Base-by-base conservation (phyloP, 306 rosid genomes). In the Cyclanthera cordifolia region DNA sequence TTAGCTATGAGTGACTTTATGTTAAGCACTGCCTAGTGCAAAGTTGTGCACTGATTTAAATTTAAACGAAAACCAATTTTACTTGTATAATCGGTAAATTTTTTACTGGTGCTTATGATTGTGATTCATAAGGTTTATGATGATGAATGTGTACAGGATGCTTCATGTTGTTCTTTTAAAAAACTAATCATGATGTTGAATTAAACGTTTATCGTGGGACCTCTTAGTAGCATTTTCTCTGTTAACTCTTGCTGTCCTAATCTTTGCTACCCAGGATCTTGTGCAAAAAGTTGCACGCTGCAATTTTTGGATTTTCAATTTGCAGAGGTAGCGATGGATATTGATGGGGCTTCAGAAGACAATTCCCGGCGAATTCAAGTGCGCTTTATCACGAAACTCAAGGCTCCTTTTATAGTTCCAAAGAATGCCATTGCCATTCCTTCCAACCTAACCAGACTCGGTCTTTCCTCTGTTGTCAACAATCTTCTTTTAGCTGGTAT, bases 401-500 rank as follows among this genome's bases (percentile, higher is more conserved):
- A 52, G 10, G 80, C 75, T 23, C 85, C 90, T 53, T 54, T 63
- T 61, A 83, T 76, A 79, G 85, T 79, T 57, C 86, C 95, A 6
- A 0, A 72, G 7, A 30, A 77, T 7, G 61, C 90, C 81, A 81
- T 92, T 6, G 85, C 95, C 32, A 82, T 90, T 71, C 95, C 97
- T 21, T 73, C 89, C 30, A 81, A 76, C 73, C 82, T 89, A 76
- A 79, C 90, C 53, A 84, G 98, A n/a, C 41, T 87, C 13, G 89
- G 92, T 67, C 91, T 92, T 61, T 92, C 98, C 67, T 79, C 88
- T 48, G 43, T 92, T 53, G 84, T 92, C 76, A 92, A 92, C 82
- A 83, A 78, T 4, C 95, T 89, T 69, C 80, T 89, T 68, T 76
- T 80, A 63, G 58, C 83, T 47, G 71, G 96, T 90, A 82, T 4